A percentile compares a stretch with the other conserved stretches of the same genome.
These are phyloP conservation scores for Sinapis alba DNA, from an alignment of 441 rosid genomes.

Conservation along the genomic window DNA sequence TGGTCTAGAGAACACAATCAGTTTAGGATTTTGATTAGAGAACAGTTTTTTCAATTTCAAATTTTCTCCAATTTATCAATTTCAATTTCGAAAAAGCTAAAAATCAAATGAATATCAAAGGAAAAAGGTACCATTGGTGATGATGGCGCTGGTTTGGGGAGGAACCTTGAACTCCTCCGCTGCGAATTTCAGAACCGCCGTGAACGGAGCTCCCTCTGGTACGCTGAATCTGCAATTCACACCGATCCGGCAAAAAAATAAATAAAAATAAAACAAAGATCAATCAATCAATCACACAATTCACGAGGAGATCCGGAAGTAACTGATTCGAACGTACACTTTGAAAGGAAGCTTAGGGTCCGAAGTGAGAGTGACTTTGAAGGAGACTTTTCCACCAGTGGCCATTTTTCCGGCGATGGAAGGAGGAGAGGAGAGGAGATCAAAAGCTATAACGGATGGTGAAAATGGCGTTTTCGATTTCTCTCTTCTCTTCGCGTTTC, in stretches of 20 bases:
- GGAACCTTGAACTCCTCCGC: slow-evolving; percentile 99
- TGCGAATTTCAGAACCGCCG: slow-evolving; percentile 89
- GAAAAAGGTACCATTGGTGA: slow-evolving; percentile 72
- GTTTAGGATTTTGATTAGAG: background rate
- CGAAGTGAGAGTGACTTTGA: slow-evolving; percentile 92
- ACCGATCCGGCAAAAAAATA: too few species aligned
- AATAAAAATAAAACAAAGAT: too few species aligned
- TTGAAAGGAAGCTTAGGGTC: slow-evolving; percentile 98
- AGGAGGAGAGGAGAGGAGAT: background rate
- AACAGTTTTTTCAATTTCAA: background rate
- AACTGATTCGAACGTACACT: slow-evolving; percentile 56
- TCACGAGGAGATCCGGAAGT: background rate
- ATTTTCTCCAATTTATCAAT: background rate
- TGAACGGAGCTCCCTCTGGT: slow-evolving; percentile 95
- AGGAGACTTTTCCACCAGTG: slow-evolving; percentile 84
- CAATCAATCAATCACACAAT: background rate
- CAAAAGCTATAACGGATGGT: background rate
- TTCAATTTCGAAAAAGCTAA: background rate
- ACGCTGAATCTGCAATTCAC: slow-evolving; percentile 75
- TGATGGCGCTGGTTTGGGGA: slow-evolving; percentile 98
- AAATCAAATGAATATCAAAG: background rate
- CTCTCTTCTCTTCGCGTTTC: slow-evolving; percentile 7
- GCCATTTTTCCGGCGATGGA: slow-evolving; percentile 36
- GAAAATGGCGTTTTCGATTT: slow-evolving; percentile 16
- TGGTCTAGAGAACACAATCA: background rate